phyloP scores from a whole-genome alignment of 257 asterid species.

The Linaria vulgaris region DNA sequence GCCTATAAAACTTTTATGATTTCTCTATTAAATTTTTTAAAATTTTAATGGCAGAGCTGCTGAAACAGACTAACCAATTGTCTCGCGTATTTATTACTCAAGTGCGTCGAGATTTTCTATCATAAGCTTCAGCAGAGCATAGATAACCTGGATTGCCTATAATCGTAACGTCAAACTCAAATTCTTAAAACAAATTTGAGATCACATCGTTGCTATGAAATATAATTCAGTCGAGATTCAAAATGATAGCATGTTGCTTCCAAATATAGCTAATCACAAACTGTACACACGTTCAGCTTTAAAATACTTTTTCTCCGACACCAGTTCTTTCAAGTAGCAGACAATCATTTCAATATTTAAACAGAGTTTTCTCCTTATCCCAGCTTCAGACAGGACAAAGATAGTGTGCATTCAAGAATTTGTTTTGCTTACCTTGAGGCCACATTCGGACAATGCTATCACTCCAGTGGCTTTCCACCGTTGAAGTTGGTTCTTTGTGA shows the following conservation, averaged over 20 bases:
- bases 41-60: background rate
- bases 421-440: slow-evolving; percentile 52
- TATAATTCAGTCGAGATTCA: too few species aligned
- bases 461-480: slow-evolving; percentile 84
- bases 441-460: slow-evolving; percentile 50
- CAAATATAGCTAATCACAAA: too few species aligned
- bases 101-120: background rate
- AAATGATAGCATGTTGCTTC: too few species aligned
- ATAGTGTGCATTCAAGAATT: background rate
- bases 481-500: slow-evolving; percentile 44
- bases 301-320: too few species aligned
- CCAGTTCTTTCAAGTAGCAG: too few species aligned
- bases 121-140: slow-evolving; percentile 6
- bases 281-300: too few species aligned
- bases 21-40: background rate
- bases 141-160: slow-evolving; percentile 13
- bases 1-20: background rate
- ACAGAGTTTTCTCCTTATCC: background rate
- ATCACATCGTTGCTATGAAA: background rate
- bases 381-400: background rate
- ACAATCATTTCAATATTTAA: too few species aligned
- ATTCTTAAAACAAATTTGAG: background rate
- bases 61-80: background rate
- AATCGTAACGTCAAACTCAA: background rate
- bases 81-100: slow-evolving; percentile 11